These are phyloP conservation scores for Neohortaea acidophila DNA, from an alignment of 495 filamentous ascomycete genomes.

Conservation along the genomic window DNA sequence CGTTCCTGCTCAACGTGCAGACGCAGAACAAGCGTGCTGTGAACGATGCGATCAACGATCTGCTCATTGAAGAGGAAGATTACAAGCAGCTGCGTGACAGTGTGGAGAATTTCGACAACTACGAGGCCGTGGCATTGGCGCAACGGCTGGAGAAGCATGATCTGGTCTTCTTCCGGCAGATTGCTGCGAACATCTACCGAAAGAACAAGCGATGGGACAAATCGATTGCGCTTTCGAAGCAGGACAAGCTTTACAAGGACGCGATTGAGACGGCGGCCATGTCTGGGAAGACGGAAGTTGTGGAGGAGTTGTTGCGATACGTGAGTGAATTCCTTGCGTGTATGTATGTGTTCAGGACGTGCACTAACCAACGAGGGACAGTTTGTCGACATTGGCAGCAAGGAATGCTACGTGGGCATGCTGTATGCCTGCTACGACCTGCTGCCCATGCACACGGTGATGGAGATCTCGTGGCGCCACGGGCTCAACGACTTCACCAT, in stretches of 20 bases:
- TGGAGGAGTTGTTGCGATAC: slow-evolving; percentile 89
- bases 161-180: slow-evolving; percentile 97
- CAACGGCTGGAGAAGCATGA: slow-evolving; percentile 90
- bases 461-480: slow-evolving; percentile 95
- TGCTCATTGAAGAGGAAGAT: slow-evolving; percentile 97
- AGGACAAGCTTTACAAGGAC: slow-evolving; percentile 99
- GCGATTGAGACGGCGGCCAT: slow-evolving; percentile 98
- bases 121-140: slow-evolving; percentile 90
- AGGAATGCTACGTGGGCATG: slow-evolving; percentile 98
- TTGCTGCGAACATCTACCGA: slow-evolving; percentile 94
- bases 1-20: slow-evolving; percentile 95
- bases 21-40: slow-evolving; percentile 94
- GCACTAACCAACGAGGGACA: too few species aligned
- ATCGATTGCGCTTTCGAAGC: slow-evolving; percentile 96
- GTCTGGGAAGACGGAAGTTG: slow-evolving; percentile 74
- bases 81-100: slow-evolving; percentile 98
- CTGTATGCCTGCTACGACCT: slow-evolving; percentile 97
- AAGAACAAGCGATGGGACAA: slow-evolving; percentile 99
- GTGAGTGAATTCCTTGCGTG: slow-evolving; percentile 45
- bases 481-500: slow-evolving; percentile 94
- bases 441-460: slow-evolving; percentile 74
- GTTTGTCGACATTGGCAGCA: slow-evolving; percentile 98
- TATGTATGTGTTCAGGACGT: too few species aligned
- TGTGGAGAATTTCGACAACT: slow-evolving; percentile 97
- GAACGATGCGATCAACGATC: slow-evolving; percentile 95